Conservation (phyloP, 2,329 filamentous ascomycete species). For the Botryotinia narcissicola region DNA sequence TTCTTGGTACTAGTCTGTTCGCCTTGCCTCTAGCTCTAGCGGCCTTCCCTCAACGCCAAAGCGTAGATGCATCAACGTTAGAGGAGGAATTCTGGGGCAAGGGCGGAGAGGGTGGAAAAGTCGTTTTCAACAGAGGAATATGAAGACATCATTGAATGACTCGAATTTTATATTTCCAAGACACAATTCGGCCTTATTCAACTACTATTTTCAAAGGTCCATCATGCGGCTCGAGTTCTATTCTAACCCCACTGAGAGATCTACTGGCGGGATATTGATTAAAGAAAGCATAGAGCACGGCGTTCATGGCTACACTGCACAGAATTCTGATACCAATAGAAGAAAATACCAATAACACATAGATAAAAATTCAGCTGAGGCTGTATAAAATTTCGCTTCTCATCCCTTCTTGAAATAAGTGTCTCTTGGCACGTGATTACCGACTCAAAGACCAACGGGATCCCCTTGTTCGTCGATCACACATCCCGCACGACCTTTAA, state of each 20-base stretch:
- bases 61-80: conserved; percentile 69
- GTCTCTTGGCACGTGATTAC: neutral
- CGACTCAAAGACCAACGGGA: neutral
- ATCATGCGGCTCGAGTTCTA: conserved; percentile 12
- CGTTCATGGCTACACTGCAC: neutral
- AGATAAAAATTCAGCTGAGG: neutral
- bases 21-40: conserved; percentile 86
- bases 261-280: neutral
- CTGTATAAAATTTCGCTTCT: neutral
- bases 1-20: conserved; percentile 81
- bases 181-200: conserved; percentile 1
- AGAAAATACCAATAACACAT: neutral
- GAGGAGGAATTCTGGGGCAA: conserved; percentile 84
- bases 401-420: neutral
- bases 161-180: neutral
- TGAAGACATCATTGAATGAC: conserved; percentile 41
- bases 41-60: conserved; percentile 89
- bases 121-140: conserved; percentile 97
- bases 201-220: neutral
- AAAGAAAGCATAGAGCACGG: neutral
- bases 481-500: neutral
- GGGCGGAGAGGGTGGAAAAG: conserved; percentile 74
- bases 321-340: neutral
- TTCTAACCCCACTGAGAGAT: neutral
- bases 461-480: conserved; percentile 1